Evolutionary conservation across 257 asterid genomes (phyloP).

Genomic region (Ilex aquifolium): DNA sequence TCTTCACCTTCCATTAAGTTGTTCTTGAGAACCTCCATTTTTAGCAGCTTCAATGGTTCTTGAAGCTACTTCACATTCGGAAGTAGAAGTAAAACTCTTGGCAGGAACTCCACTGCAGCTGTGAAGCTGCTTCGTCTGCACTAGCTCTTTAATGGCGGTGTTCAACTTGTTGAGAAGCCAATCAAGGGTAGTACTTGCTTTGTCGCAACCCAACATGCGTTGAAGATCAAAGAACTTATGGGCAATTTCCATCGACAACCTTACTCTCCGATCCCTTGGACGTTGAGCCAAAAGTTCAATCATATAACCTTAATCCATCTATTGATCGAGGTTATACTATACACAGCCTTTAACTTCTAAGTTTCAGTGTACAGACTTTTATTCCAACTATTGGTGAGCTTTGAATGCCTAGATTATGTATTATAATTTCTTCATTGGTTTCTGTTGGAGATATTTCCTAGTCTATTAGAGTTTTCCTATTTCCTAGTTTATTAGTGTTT

Average conservation of each 20-base stretch:
- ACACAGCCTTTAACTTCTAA: too few relatives aligned
- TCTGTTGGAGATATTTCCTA: too few relatives aligned
- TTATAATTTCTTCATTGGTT: too few relatives aligned
- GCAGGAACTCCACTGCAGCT: not conserved
- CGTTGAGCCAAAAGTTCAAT: constrained; percentile 37
- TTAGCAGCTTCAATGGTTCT: constrained; percentile 2
- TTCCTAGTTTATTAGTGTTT: too few relatives aligned
- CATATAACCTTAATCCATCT: too few relatives aligned
- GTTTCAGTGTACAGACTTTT: too few relatives aligned
- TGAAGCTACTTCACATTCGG: constrained; percentile 26
- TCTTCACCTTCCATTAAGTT: too few relatives aligned
- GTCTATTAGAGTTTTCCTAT: too few relatives aligned
- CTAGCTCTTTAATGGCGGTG: constrained; percentile 58
- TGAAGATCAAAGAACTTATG: constrained; percentile 84
- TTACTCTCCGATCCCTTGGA: constrained; percentile 72
- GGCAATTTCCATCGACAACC: constrained; percentile 81
- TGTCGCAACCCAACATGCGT: constrained; percentile 70
- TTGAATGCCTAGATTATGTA: too few relatives aligned
- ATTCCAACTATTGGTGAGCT: too few relatives aligned
- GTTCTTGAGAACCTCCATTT: not conserved
- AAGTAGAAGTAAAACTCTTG: constrained; percentile 10
- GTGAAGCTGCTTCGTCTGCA: constrained; percentile 14
- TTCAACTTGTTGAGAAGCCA: constrained; percentile 74
- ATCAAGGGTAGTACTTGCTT: constrained; percentile 85
- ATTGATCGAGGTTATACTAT: too few relatives aligned